Conservation (phyloP, 148 eudicot genomes). For the Nepenthes mirabilis region DNA sequence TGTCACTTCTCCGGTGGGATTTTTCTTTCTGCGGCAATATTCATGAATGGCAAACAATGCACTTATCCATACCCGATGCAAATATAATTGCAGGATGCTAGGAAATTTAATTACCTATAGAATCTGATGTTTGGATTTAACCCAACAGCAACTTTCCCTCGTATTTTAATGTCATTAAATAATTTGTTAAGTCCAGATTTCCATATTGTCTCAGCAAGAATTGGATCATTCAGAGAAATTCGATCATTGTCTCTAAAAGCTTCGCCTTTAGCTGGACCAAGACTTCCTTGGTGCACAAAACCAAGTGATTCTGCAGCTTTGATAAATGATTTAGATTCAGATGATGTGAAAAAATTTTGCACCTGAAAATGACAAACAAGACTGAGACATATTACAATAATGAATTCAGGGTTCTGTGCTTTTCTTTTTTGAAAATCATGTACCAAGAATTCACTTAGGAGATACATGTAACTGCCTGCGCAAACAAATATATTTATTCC, state of each 20-base stretch:
- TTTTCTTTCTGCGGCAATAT: too few species aligned
- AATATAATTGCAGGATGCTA: background rate
- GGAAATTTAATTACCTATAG: constrained; percentile 48
- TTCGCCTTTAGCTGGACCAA: constrained; percentile 81
- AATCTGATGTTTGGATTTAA: constrained; percentile 85
- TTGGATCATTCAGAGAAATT: constrained; percentile 58
- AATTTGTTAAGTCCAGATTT: constrained; percentile 58
- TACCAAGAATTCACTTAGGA: background rate
- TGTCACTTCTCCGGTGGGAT: too few species aligned
- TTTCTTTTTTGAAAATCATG: background rate
- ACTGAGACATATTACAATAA: constrained; percentile 3
- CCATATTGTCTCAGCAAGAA: constrained; percentile 68
- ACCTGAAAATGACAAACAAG: constrained; percentile 47
- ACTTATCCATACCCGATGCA: background rate
- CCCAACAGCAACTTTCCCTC: constrained; percentile 82
- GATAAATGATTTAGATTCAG: constrained; percentile 68
- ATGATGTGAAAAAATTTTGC: constrained; percentile 45
- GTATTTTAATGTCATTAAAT: constrained; percentile 48
- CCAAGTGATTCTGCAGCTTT: constrained; percentile 73
- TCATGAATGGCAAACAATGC: too few species aligned
- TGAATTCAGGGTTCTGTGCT: background rate
- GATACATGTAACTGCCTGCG: background rate
- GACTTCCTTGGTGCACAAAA: constrained; percentile 94
- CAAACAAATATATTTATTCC: too few species aligned
- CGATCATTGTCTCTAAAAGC: constrained; percentile 96